Conservation (phyloP, 2,329 filamentous ascomycete species). For the Talaromyces albobiverticillius region DNA sequence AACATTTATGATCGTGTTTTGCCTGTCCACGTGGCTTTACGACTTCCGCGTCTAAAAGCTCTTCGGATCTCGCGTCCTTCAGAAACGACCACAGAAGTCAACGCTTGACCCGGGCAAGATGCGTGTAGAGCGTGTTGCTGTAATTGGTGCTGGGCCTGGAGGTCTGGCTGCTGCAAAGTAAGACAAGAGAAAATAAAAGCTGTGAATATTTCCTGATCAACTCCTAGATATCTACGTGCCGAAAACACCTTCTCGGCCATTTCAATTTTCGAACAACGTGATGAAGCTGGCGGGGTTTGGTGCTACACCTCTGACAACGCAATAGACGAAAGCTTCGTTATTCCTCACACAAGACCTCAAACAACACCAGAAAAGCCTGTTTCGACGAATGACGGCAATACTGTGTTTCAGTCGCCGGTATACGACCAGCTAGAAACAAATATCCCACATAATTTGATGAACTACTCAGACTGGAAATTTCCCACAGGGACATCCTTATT, state of each 20-base stretch:
- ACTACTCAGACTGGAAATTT: conserved; percentile 70
- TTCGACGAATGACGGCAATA: conserved; percentile 49
- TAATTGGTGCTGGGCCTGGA: conserved; percentile 11
- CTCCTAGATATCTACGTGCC: conserved; percentile 63
- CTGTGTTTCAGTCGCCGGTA: conserved; percentile 75
- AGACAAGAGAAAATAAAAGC: too few species aligned
- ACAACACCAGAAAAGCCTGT: conserved; percentile 59
- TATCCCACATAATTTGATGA: conserved; percentile 78
- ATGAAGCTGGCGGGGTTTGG: conserved; percentile 79
- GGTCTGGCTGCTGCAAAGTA: conserved; percentile 12
- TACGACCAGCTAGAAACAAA: conserved; percentile 84
- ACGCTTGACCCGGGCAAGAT: background rate
- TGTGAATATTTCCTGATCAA: too few species aligned
- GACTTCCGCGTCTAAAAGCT: too few species aligned
- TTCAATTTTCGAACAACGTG: conserved; percentile 77
- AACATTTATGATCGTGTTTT: too few species aligned
- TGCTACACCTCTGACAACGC: conserved; percentile 60
- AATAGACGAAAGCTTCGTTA: conserved; percentile 39
- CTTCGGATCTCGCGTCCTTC: too few species aligned
- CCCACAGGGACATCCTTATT: conserved; percentile 65
- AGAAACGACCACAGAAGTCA: too few species aligned
- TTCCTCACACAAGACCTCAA: conserved; percentile 59
- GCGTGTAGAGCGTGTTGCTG: conserved; percentile 12
- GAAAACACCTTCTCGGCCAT: conserved; percentile 69
- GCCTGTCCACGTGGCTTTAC: too few species aligned